These are phyloP conservation scores for Suillus brevipes DNA, from an alignment of 768 basidiomycete species.

Conservation along the genomic window DNA sequence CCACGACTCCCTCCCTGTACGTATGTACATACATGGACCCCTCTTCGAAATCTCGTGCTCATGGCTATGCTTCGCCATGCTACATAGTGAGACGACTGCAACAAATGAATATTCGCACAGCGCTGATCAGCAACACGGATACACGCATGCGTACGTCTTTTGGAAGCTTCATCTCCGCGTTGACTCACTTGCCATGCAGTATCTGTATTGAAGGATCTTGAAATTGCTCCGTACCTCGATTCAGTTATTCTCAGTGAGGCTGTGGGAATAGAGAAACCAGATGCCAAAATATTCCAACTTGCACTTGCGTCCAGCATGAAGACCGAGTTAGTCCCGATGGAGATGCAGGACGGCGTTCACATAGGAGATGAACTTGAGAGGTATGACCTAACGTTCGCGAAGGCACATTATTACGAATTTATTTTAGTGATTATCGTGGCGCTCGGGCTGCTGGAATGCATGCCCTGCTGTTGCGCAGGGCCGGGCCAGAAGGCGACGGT, in stretches of 20 bases:
- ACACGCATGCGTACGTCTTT: slow-evolving; percentile 59
- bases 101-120: slow-evolving; percentile 48
- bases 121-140: slow-evolving; percentile 73
- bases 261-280: slow-evolving; percentile 69
- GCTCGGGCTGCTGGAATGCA: slow-evolving; percentile 55
- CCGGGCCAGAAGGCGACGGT: slow-evolving; percentile 47
- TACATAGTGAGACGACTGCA: slow-evolving; percentile 47
- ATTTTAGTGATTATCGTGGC: slow-evolving; percentile 63
- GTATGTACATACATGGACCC: slow-evolving; percentile 24
- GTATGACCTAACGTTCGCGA: slow-evolving; percentile 38
- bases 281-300: slow-evolving; percentile 54
- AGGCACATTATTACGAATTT: slow-evolving; percentile 7
- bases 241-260: slow-evolving; percentile 71
- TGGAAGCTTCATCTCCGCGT: background rate
- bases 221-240: slow-evolving; percentile 46
- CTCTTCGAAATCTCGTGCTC: slow-evolving; percentile 4
- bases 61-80: slow-evolving; percentile 5
- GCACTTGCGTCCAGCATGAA: slow-evolving; percentile 38
- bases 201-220: slow-evolving; percentile 59
- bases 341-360: slow-evolving; percentile 52
- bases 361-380: slow-evolving; percentile 73
- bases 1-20: slow-evolving; percentile 52
- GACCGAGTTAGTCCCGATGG: background rate
- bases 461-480: slow-evolving; percentile 57
- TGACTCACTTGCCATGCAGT: slow-evolving; percentile 31